A percentile compares a stretch with the other conserved stretches of the same genome.
Conservation (phyloP, 2,329 filamentous ascomycete species). For the Fusarium sarcochroum region DNA sequence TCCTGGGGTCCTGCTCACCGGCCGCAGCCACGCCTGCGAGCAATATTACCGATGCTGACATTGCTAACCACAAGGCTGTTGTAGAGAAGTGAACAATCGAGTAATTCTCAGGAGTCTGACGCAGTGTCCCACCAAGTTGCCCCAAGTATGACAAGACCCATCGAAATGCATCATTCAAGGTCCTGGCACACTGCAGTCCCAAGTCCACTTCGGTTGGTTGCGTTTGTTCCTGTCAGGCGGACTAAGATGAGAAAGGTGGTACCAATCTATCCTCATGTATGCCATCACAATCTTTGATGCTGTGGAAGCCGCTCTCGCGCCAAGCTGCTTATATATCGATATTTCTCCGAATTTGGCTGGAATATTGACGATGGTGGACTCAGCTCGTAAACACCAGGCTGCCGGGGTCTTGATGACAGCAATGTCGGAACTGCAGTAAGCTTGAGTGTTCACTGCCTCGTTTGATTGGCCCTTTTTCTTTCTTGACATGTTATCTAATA, state of each 20-base stretch:
- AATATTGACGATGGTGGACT: slow-evolving; percentile 2
- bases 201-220: slow-evolving; percentile 25
- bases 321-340: not conserved
- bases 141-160: slow-evolving; percentile 34
- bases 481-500: slow-evolving; percentile 27
- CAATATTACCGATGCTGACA: slow-evolving; percentile 45
- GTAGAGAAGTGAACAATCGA: slow-evolving; percentile 10
- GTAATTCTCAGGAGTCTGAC: slow-evolving; percentile 1
- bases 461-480: slow-evolving; percentile 26
- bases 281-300: slow-evolving; percentile 4
- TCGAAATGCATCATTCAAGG: slow-evolving; percentile 24
- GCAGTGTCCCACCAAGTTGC: slow-evolving; percentile 1
- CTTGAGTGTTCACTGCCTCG: slow-evolving; percentile 11
- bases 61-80: slow-evolving; percentile 14
- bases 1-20: slow-evolving; percentile 45
- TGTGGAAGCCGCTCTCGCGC: not conserved
- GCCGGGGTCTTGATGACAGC: slow-evolving; percentile 29
- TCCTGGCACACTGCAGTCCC: slow-evolving; percentile 12
- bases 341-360: slow-evolving; percentile 1
- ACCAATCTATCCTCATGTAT: slow-evolving; percentile 14
- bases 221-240: slow-evolving; percentile 21
- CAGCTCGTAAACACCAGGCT: slow-evolving; percentile 3
- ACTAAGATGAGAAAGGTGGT: slow-evolving; percentile 10
- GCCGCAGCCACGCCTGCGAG: slow-evolving; percentile 45
- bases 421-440: slow-evolving; percentile 29